Conservation (phyloP, 495 filamentous ascomycete genomes). For the Emericellopsis terricola region DNA sequence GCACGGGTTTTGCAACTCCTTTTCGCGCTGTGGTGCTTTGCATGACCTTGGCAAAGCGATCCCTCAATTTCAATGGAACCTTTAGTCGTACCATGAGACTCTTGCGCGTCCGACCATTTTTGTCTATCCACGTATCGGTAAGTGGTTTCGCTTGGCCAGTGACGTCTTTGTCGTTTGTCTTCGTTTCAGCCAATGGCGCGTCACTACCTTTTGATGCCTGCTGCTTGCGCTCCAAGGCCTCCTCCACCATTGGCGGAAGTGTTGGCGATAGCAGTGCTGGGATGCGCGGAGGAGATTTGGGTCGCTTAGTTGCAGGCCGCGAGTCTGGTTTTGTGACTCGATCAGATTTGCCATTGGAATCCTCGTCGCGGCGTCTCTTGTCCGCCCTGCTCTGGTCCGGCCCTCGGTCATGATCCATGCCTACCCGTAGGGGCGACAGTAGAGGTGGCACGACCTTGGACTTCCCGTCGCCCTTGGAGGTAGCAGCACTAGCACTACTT, state of each 20-base stretch:
- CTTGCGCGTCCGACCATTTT: conserved; percentile 8
- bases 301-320: conserved; percentile 13
- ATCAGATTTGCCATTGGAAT: conserved; percentile 4
- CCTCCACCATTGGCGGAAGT: conserved; percentile 24
- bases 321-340: conserved; percentile 6
- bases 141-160: no score
- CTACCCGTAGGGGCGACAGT: conserved; percentile 23
- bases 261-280: conserved; percentile 29
- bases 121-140: no score
- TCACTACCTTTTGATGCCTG: conserved; percentile 14
- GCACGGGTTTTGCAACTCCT: conserved; percentile 16
- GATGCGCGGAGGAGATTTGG: conserved; percentile 11
- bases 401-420: conserved; percentile 12
- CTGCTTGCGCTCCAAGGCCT: conserved; percentile 19
- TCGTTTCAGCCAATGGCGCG: not conserved
- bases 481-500: no score
- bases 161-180: conserved; percentile 5
- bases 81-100: conserved; percentile 7
- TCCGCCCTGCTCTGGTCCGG: conserved; percentile 9
- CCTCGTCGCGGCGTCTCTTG: conserved; percentile 16
- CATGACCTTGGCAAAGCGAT: not conserved
- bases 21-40: conserved; percentile 4
- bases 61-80: conserved; percentile 18
- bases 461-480: conserved; percentile 14
- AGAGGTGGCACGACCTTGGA: conserved; percentile 17